Base-by-base conservation (phyloP, 345 rosid species). In the Citrus inodora region DNA sequence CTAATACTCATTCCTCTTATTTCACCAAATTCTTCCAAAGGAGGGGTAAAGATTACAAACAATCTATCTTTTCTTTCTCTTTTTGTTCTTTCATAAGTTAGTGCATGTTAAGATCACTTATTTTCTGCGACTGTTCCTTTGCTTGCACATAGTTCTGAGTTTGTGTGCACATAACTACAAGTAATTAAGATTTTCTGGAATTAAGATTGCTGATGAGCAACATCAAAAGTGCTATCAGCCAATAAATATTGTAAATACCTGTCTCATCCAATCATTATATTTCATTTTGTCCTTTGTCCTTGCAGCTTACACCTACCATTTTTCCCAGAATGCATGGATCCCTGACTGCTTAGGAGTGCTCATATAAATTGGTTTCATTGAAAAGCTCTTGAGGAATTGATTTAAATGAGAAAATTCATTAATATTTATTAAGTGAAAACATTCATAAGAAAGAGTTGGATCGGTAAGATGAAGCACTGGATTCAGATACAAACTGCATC, bases 1-100 rank as follows among this genome's bases (percentile, higher is more conserved):
- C 93, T 96, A 70, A 96, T 96, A 81, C 97, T 96, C 78, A 96
- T 96, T 84, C 98, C 99, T 82, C 99, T 96, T 83, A 87, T 96
- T 76, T 96, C 98, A 75, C 98, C 99, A 76, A 96, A 89, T 88
- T 96, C 99, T 75, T 92, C 98, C 48, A 96, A 92, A 89, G 99
- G 99, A 92, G 99, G 99, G 98, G 98, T 96, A 92, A 90, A 70
- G 69, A 73, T 75, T 77, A 76, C 75, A 70, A 40, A 66, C 70
- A 37, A 48, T 78, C 53, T 75, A 67, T 40, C 42, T 42, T 71
- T 40, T 73, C 46, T 78, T 67, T 68, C 25, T 77, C 63, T 77
- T 69, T 48, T 74, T 70, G 25, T 78, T 33, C 74, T 74, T 76
- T 60, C 68, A 48, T 71, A 24, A 64, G 62, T 51, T 14, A 63